A percentile compares a stretch with the other conserved stretches of the same genome.
Conservation (phyloP, 768 basidiomycete species). For the Boletales sp. region DNA sequence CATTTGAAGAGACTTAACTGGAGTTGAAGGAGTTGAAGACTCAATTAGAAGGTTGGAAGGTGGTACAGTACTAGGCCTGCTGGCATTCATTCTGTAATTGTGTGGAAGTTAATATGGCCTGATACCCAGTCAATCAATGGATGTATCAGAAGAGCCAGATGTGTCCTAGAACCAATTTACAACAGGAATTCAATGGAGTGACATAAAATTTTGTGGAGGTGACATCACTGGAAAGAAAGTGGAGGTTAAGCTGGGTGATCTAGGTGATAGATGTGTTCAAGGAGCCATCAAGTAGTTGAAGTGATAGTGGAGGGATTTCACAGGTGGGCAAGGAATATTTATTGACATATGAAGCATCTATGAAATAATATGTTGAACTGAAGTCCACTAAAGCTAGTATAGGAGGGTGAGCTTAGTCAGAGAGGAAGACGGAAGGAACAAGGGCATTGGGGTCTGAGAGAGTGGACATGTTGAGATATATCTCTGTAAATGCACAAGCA, state of each 20-base stretch:
- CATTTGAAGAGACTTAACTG: no score
- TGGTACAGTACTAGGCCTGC: no score
- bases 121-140: not conserved
- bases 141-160: not conserved
- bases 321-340: not conserved
- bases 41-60: no score
- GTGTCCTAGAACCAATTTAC: not conserved
- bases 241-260: not conserved
- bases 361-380: not conserved
- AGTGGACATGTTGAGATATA: conserved; percentile 3
- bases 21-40: not conserved
- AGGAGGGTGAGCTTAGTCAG: not conserved
- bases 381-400: not conserved
- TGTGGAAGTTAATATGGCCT: no score
- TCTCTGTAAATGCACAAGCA: not conserved
- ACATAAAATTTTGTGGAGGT: not conserved
- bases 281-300: not conserved
- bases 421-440: no score
- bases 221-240: not conserved
- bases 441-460: not conserved
- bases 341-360: not conserved
- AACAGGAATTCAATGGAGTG: not conserved
- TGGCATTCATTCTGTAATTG: no score
- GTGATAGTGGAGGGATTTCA: not conserved
- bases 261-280: not conserved